Percentiles rank a stretch among this genome's conserved stretches.
Conservation (phyloP, 371 early-diverging fungal genomes). For the Mycotypha africana region DNA sequence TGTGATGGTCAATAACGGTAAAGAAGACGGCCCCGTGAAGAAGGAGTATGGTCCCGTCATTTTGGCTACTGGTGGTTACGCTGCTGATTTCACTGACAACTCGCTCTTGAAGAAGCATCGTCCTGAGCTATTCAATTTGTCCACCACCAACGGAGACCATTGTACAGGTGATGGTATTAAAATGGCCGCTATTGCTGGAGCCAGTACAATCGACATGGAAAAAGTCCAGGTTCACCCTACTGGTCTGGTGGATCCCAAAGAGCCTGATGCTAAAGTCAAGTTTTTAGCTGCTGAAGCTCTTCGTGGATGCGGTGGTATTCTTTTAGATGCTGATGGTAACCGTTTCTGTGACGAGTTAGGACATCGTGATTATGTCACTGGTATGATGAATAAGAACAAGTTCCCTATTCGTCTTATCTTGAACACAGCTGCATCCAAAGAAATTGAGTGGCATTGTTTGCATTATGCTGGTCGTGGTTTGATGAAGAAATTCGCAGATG, state of each 20-base stretch:
- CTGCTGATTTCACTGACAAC: slow-evolving; percentile 66
- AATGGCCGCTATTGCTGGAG: slow-evolving; percentile 80
- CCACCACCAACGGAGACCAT: slow-evolving; percentile 93
- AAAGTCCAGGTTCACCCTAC: slow-evolving; percentile 98
- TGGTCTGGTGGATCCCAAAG: slow-evolving; percentile 88
- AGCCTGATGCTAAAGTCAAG: slow-evolving; percentile 84
- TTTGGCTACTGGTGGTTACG: slow-evolving; percentile 93
- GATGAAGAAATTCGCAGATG: slow-evolving; percentile 73
- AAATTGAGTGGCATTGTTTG: slow-evolving; percentile 93
- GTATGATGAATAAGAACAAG: slow-evolving; percentile 78
- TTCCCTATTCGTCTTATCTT: slow-evolving; percentile 84
- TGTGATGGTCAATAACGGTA: slow-evolving; percentile 50
- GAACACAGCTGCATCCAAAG: slow-evolving; percentile 80
- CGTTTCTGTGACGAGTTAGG: slow-evolving; percentile 94
- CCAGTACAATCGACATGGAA: slow-evolving; percentile 88
- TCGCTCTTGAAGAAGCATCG: slow-evolving; percentile 66
- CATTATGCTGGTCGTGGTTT: slow-evolving; percentile 91
- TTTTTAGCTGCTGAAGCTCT: slow-evolving; percentile 95
- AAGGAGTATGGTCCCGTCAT: slow-evolving; percentile 76
- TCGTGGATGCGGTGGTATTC: slow-evolving; percentile 92
- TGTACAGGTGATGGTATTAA: slow-evolving; percentile 96
- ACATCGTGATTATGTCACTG: slow-evolving; percentile 84
- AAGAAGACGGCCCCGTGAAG: slow-evolving; percentile 47
- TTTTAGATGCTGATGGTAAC: slow-evolving; percentile 77
- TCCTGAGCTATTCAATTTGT: slow-evolving; percentile 60